Evolutionary conservation across 306 rosid species (phyloP).

Genomic region (Fragaria ananassa): DNA sequence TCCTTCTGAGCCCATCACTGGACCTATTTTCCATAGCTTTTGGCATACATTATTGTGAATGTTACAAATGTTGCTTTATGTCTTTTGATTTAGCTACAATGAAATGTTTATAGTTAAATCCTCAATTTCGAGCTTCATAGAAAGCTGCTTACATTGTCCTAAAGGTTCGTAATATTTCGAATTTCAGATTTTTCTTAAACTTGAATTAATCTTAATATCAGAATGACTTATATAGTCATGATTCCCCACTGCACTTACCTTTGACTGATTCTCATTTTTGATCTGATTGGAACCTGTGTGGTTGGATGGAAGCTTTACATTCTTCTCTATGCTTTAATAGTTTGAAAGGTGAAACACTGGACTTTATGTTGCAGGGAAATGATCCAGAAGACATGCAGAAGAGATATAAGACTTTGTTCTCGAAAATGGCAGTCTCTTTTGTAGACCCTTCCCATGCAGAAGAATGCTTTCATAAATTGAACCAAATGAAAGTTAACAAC

Average conservation of each 20-base stretch:
- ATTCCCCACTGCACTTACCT: no score
- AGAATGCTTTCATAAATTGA: conserved; percentile 63
- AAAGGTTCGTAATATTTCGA: not conserved
- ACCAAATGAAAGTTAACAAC: conserved; percentile 65
- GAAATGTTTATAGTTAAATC: not conserved
- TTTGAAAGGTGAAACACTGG: conserved; percentile 13
- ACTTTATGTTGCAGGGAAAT: conserved; percentile 52
- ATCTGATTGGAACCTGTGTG: no score
- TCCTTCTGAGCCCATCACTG: not conserved
- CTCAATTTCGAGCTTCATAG: not conserved
- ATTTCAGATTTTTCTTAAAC: not conserved
- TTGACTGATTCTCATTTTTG: no score
- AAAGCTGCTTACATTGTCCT: not conserved
- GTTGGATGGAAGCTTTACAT: conserved; percentile 3
- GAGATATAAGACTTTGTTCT: conserved; percentile 42
- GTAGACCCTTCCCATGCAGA: conserved; percentile 72
- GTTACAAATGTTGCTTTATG: no score
- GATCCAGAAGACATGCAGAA: conserved; percentile 59
- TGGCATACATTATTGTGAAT: not conserved
- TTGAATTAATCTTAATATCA: not conserved
- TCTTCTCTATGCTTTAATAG: conserved; percentile 22
- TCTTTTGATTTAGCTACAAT: not conserved
- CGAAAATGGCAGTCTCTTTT: conserved; percentile 64
- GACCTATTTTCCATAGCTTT: conserved; percentile 8
- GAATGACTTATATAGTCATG: no score